Evolutionary conservation across 2,329 filamentous ascomycete species (phyloP), one percentile per base, ranked within the genome.

Genomic region (Sporothrix variecibatus): DNA sequence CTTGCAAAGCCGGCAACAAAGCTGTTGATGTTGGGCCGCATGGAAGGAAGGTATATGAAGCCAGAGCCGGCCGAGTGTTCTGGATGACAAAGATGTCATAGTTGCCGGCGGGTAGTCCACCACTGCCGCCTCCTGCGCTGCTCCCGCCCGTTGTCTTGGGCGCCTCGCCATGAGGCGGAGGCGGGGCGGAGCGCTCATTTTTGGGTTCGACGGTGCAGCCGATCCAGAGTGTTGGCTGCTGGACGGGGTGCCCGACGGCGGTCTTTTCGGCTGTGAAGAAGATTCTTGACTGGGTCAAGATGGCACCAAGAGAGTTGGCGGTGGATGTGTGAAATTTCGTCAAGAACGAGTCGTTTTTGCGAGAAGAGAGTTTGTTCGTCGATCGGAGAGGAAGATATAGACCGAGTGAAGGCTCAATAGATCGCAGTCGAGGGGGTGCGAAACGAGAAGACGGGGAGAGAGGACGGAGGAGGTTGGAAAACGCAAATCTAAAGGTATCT

Each of bases 61-160:
- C 95, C 95, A 0, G 91, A 90, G 72, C 95, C 95, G 7, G 95
- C 88, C 12, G 94, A 95, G 82, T 97, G 94, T 65, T 95, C 94
- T 8, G 95, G 79, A 98, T 95, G 81, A 98, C 92, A 85, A 98
- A 98, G 81, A 98, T 97, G 85, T 98, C 95, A 83, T 97, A 98
- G 81, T 96, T 97, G 73, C 95, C 95, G 0, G 93, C 88, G 2
- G 95, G 95, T 67, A 98, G 86, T 12, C 82, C 81, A 26, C 82
- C 81, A 26, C 51, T 56, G 60, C 60, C 40, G 31, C 60, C 43
- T 49, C 43, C 43, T 49, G 43, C 60, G 60, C 60, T 38, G 72
- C 83, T 82, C n/a, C 82, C 81, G 72, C 83, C 82, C 71, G 89
- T 87, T 26, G 89, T 89, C 81, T 91, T 91, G 69, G 94, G 93